Evolutionary conservation across 2,329 filamentous ascomycete species (phyloP), one percentile per base, ranked within the genome.

Genomic region (Microdochium nivale): DNA sequence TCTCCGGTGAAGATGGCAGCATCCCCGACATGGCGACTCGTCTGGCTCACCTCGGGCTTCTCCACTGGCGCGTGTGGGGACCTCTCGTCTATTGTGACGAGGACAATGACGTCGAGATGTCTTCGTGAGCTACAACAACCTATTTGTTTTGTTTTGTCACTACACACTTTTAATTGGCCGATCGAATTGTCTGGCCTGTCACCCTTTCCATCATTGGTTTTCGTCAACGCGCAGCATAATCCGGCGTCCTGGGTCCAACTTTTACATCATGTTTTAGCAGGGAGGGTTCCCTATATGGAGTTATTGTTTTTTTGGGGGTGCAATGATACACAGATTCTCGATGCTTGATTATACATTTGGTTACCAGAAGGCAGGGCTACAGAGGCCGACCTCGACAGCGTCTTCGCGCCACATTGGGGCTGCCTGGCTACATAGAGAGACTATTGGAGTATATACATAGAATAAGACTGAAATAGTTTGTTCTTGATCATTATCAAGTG

Each of bases 21-120:
- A 62, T 87, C 35, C 75, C 78, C 44, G 84, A 90, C 53, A 81
- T 96, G 65, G 83, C 88, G 1, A 86, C 84, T 46, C 83, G 88
- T 47, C 76, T 96, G 49, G 86, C 89, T 5, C 92, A 96, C 62
- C 81, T 96, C 46, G 83, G 88, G 14, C 77, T 94, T 5, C 71
- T 97, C 24, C 90, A 96, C 68, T 96, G 91, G 90, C 80, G 88
- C 48, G 86, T 96, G 2, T 97, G 91, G 90, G 80, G 81, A 1
- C 80, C 81, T 2, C 73, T 95, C 50, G 82, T 87, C 13, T 96
- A 96, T 64, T 57, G 70, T 14, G 67, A 67, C 25, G 74, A 73
- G n/a, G 33, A 60, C 24, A 47, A 54, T 35, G 60, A 64, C 40
- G 55, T 48, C 24, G 56, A 63, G 33, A 55, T 61, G 51, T 47